Evolutionary conservation across 164 flowering plant species (phyloP).

Genomic region (grape (Vitis vinifera)): DNA sequence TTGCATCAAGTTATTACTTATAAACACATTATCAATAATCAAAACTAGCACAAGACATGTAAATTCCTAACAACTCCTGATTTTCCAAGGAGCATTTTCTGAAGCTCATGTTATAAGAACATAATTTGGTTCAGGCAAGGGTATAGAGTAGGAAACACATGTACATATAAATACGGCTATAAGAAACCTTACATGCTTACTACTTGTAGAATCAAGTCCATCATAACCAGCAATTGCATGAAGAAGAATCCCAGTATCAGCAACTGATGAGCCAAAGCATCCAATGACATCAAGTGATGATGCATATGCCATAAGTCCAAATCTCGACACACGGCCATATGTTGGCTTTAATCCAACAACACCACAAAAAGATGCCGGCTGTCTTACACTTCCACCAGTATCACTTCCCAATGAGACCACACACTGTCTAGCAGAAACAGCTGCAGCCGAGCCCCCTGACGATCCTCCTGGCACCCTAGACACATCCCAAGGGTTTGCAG

Average conservation of each 20-base stretch:
- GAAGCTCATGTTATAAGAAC: not conserved
- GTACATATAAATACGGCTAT: not conserved
- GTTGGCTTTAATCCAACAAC: constrained; percentile 98
- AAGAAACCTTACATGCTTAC: constrained; percentile 57
- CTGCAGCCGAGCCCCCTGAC: constrained; percentile 97
- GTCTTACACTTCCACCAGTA: constrained; percentile 98
- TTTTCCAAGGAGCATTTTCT: too few relatives aligned
- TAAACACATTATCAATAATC: too few relatives aligned
- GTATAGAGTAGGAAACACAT: too few relatives aligned
- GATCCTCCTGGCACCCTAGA: constrained; percentile 97
- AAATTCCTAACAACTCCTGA: too few relatives aligned
- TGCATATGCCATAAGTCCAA: constrained; percentile 98
- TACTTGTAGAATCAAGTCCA: constrained; percentile 82
- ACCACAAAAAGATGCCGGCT: constrained; percentile 98
- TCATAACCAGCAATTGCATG: constrained; percentile 84
- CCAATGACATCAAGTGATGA: constrained; percentile 96
- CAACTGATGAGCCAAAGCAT: constrained; percentile 89
- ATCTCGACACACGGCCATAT: constrained; percentile 95
- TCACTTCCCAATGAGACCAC: constrained; percentile 90
- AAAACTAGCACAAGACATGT: too few relatives aligned
- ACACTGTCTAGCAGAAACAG: constrained; percentile 98
- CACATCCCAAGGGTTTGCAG: constrained; percentile 93
- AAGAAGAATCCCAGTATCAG: constrained; percentile 86
- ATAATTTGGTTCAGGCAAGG: not conserved
- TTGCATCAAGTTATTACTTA: too few relatives aligned